Conservation (phyloP, 1,284 basidiomycete genomes). For the Cystobasidiaceae sp. region DNA sequence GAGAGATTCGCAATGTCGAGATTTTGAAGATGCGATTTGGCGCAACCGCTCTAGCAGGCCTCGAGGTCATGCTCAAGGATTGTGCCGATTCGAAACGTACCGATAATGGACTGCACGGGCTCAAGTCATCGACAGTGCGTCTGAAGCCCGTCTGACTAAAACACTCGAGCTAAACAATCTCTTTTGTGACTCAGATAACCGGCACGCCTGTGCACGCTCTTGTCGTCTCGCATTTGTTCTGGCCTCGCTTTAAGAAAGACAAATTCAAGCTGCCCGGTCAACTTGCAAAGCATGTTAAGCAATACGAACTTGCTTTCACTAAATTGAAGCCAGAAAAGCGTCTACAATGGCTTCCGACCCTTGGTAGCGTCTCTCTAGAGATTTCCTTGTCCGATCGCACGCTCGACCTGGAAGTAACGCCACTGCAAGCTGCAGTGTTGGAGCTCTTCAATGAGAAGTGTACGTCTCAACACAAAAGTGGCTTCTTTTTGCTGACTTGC, state of each 20-base stretch:
- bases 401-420: slow-evolving; percentile 68
- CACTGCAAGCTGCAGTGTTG: slow-evolving; percentile 80
- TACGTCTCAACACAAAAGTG: slow-evolving; percentile 41
- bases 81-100: slow-evolving; percentile 86
- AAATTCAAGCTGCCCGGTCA: not conserved
- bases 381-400: slow-evolving; percentile 73
- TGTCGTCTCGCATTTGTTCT: slow-evolving; percentile 86
- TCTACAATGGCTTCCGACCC: slow-evolving; percentile 75
- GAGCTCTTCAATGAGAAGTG: slow-evolving; percentile 74
- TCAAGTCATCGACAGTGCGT: not conserved
- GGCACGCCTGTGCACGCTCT: slow-evolving; percentile 68
- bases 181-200: not conserved
- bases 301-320: slow-evolving; percentile 69
- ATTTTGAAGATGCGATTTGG: slow-evolving; percentile 90
- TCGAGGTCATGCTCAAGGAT: slow-evolving; percentile 94
- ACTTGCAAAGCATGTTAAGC: slow-evolving; percentile 56
- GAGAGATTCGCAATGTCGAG: slow-evolving; percentile 83
- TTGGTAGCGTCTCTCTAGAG: slow-evolving; percentile 72
- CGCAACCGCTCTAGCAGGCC: slow-evolving; percentile 79
- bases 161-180: not conserved
- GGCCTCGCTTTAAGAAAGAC: slow-evolving; percentile 69
- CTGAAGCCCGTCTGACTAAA: not conserved
- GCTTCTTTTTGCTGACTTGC: not conserved
- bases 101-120: slow-evolving; percentile 52
- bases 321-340: slow-evolving; percentile 84